A percentile compares a stretch with the other conserved stretches of the same genome.
Conservation (phyloP, 1,139 yeast genomes). For the Suhomyces taliae region DNA sequence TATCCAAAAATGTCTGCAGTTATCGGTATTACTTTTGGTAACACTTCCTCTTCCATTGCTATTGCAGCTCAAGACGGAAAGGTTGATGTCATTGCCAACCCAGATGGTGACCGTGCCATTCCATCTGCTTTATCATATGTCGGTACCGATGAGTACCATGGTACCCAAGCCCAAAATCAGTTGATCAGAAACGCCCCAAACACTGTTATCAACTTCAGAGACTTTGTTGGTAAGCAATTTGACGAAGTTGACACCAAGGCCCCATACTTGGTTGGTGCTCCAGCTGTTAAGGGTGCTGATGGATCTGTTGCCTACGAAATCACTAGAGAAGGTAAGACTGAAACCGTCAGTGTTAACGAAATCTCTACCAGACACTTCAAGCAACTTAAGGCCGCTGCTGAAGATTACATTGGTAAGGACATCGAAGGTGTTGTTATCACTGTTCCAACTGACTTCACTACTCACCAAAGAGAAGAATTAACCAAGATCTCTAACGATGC, state of each 20-base stretch:
- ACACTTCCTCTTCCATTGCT: conserved; percentile 93
- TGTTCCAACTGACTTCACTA: conserved; percentile 86
- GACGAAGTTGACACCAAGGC: conserved; percentile 63
- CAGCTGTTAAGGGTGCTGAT: conserved; percentile 63
- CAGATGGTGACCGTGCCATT: conserved; percentile 97
- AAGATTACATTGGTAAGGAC: conserved; percentile 81
- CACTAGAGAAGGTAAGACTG: conserved; percentile 44
- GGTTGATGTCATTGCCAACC: conserved; percentile 97
- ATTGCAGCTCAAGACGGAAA: conserved; percentile 84
- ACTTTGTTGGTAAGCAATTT: conserved; percentile 77
- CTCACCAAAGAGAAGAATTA: conserved; percentile 67
- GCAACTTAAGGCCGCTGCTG: conserved; percentile 85
- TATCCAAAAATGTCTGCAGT: conserved; percentile 45
- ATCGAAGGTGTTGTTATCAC: conserved; percentile 86
- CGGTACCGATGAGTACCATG: conserved; percentile 95
- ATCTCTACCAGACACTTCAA: conserved; percentile 80
- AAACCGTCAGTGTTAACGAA: conserved; percentile 67
- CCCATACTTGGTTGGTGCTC: conserved; percentile 62
- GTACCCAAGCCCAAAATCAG: conserved; percentile 93
- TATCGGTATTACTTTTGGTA: conserved; percentile 95
- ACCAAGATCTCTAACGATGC: conserved; percentile 64
- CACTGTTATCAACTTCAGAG: conserved; percentile 92
- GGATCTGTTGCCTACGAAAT: conserved; percentile 74
- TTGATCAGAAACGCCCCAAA: conserved; percentile 84
- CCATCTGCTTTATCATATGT: conserved; percentile 92